Conservation (phyloP, 306 rosid species). For the Carpinus viminea region DNA sequence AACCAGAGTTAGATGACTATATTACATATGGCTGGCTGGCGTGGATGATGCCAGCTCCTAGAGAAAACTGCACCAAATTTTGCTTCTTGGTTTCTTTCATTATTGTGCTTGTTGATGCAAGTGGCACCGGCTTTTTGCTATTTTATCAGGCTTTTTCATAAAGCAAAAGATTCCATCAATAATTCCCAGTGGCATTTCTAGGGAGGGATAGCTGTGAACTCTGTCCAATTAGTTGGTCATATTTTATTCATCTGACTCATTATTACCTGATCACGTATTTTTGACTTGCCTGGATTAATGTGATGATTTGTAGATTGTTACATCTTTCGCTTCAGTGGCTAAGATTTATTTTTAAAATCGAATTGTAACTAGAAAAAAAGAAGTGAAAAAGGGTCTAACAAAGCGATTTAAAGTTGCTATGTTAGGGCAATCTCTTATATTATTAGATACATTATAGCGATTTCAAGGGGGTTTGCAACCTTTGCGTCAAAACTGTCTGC, state of each 20-base stretch:
- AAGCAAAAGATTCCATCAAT: slow-evolving; percentile 31
- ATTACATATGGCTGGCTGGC: slow-evolving; percentile 7
- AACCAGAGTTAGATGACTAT: slow-evolving; percentile 44
- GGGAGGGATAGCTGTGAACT: slow-evolving; percentile 22
- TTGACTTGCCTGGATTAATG: not conserved
- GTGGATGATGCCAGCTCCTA: slow-evolving; percentile 25
- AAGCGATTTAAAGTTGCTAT: too few species aligned
- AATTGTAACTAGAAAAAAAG: too few species aligned
- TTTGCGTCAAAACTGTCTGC: too few species aligned
- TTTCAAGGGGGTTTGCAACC: too few species aligned
- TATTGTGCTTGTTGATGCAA: slow-evolving; percentile 41
- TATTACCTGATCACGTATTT: not conserved
- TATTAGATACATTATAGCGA: too few species aligned
- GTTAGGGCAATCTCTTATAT: too few species aligned
- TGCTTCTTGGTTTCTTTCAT: slow-evolving; percentile 31
- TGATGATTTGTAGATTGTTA: not conserved
- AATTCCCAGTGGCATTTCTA: slow-evolving; percentile 30
- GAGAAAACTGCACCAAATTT: slow-evolving; percentile 40
- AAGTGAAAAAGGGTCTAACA: too few species aligned
- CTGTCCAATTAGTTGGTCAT: not conserved
- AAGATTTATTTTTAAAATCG: too few species aligned
- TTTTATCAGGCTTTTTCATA: slow-evolving; percentile 26
- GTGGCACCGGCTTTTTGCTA: slow-evolving; percentile 38
- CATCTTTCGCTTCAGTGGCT: too few species aligned
- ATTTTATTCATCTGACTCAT: not conserved